Evolutionary conservation across 164 flowering plant species (phyloP), one percentile per base, ranked within the genome.

Genomic region (Saururus chinensis): DNA sequence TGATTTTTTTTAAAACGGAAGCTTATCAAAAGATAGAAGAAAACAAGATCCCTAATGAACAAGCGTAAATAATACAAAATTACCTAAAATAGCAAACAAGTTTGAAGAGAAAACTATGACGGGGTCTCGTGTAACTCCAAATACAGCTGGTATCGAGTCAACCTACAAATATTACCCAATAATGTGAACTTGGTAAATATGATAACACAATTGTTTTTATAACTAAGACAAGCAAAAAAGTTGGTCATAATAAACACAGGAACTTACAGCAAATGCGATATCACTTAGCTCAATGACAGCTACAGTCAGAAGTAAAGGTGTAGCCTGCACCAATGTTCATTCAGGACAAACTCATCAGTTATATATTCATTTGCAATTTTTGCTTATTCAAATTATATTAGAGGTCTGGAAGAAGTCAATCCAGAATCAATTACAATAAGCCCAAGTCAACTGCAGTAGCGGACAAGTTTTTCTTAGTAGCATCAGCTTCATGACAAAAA

Each of bases 141-240:
- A 87, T 71, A 92, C 98, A 61, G 98, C 98, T 21, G 98, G 98
- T 78, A 92, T 89, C 14, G 98, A 89, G 70, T 92, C 98, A 49
- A 89, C 98, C 96, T 92, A 70, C 57, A 59, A 67, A 57, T 66
- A 62, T 30, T 30, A 30, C 10, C 35, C 35, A 26, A 63, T 45
- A 45, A 45, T 13, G 12, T 9, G 49, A 42, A 20, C n/a, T 13
- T 12, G 4, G 4, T 21, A 24, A 61, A 49, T 30, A 30, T 7
- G 26, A 51, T 5, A 4, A 16, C 8, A 56, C 66, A 40, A 41
- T 30, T 20, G 12, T 1, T 59, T 60, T 35, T 61, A 35, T 4
- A 13, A 19, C 11, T 8, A 53, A 21, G 37, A 2, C 51, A 25
- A 40, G 40, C 4, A n/a, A 37, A 63, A 66, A 4, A 42, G 41